Conservation (phyloP, 352 stramenopile genomes). For the Globisporangium okanoganense region DNA sequence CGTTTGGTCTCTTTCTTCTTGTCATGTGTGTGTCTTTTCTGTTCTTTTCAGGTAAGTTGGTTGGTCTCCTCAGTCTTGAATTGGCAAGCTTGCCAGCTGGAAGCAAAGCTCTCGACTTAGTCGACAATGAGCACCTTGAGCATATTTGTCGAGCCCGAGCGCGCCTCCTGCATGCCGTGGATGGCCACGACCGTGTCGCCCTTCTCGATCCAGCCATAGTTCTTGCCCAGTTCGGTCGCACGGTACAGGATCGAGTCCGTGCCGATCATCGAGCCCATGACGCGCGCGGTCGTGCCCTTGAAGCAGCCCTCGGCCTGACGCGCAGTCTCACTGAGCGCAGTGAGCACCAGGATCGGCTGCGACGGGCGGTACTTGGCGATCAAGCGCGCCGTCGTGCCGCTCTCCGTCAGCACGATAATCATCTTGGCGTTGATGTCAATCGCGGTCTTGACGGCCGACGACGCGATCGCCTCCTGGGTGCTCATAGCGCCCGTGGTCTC, state of each 20-base stretch:
- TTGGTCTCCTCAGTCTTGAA: background rate
- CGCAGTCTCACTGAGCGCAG: conserved; percentile 48
- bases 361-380: conserved; percentile 94
- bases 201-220: conserved; percentile 84
- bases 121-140: conserved; percentile 89
- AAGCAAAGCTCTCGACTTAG: conserved; percentile 25
- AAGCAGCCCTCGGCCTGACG: conserved; percentile 64
- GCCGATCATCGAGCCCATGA: conserved; percentile 86
- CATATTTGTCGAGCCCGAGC: conserved; percentile 89
- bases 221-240: conserved; percentile 82
- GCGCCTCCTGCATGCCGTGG: conserved; percentile 87
- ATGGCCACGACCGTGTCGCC: conserved; percentile 88
- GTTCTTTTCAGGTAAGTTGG: background rate
- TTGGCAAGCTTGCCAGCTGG: background rate
- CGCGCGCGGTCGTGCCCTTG: conserved; percentile 62
- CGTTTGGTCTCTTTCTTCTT: background rate
- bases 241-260: conserved; percentile 90
- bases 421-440: conserved; percentile 96
- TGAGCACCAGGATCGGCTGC: conserved; percentile 83
- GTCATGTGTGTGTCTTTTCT: background rate
- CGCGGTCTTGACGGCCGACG: conserved; percentile 96
- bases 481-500: conserved; percentile 63
- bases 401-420: conserved; percentile 97
- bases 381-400: conserved; percentile 90
- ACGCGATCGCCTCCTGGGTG: conserved; percentile 93